Evolutionary conservation across 345 rosid genomes (phyloP), one percentile per base, ranked within the genome.

Genomic region (Salix caprea): DNA sequence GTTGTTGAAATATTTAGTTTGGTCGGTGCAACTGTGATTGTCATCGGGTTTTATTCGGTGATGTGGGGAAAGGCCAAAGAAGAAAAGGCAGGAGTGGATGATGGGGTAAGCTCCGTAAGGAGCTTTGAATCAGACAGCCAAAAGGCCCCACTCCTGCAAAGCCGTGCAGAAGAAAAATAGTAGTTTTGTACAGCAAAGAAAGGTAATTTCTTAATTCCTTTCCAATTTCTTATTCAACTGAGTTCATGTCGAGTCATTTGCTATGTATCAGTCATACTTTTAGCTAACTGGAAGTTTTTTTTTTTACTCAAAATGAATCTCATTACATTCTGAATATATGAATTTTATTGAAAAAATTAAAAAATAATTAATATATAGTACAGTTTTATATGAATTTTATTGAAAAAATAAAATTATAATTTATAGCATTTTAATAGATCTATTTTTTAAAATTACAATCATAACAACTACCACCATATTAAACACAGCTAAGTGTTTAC

Each of bases 61-160:
- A 79, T 87, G 76, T 86, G 94, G 94, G 91, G 87, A 50, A 87
- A 86, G 77, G 84, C 87, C 70, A 81, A 85, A 75, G 89, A 87
- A 54, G 81, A 32, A 54, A 82, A 78, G 61, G 48, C 71, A 5
- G 79, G 54, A 56, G 71, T 23, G 75, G 81, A 77, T 61, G 16
- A 36, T 58, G 67, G 40, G 48, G 78, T 60, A 7, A 34, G 36
- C 6, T 34, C 36, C 6, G 36, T 5, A 34, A 64, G n/a, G 32
- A 60, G 34, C 61, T 67, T 56, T 37, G 78, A 77, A 74, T 80
- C 83, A 36, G 71, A 81, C 70, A 79, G 79, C 74, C 79, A 72
- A 77, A 85, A 74, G 67, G 81, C 48, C 24, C 79, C 85, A 23
- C 88, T 90, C 71, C 81, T 90, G 77, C 78, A 77, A 69, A 74